Conservation (phyloP, 2,329 filamentous ascomycete genomes). For the Aquanectria penicillioides region DNA sequence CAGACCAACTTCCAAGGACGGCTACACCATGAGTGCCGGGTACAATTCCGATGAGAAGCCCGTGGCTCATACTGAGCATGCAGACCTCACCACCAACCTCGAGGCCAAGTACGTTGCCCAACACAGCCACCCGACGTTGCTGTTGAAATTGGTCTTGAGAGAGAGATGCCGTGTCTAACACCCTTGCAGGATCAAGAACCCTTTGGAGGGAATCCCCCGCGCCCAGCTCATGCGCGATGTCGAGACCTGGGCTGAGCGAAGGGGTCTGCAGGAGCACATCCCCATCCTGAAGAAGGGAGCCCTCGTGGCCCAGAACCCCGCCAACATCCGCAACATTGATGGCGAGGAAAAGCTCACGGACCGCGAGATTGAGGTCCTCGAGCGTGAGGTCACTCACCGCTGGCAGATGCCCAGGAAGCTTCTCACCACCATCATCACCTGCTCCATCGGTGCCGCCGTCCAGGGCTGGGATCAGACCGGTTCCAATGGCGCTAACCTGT, state of each 20-base stretch:
- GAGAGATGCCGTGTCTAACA: not conserved
- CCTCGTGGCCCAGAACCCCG: constrained; percentile 67
- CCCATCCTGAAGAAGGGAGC: constrained; percentile 66
- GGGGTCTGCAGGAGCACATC: constrained; percentile 68
- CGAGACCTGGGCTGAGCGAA: constrained; percentile 65
- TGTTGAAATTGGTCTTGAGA: not conserved
- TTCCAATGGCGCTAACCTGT: constrained; percentile 69
- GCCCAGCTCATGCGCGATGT: constrained; percentile 66
- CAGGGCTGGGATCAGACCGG: constrained; percentile 75
- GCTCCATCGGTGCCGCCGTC: constrained; percentile 74
- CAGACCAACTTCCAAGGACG: constrained; percentile 26
- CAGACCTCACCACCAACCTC: constrained; percentile 52
- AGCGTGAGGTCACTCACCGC: constrained; percentile 70
- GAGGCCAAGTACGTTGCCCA: constrained; percentile 52
- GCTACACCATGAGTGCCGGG: constrained; percentile 25
- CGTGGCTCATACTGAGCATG: constrained; percentile 42
- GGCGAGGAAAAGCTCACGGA: constrained; percentile 62
- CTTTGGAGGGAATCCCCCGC: constrained; percentile 59
- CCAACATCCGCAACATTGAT: constrained; percentile 62
- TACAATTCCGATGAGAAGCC: constrained; percentile 47
- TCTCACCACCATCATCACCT: constrained; percentile 73
- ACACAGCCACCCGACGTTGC: not conserved
- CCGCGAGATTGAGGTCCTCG: constrained; percentile 55
- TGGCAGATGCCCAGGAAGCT: constrained; percentile 71
- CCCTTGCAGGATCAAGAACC: constrained; percentile 55